phyloP scores from a whole-genome alignment of 148 eudicot species.

The Silene conica region DNA sequence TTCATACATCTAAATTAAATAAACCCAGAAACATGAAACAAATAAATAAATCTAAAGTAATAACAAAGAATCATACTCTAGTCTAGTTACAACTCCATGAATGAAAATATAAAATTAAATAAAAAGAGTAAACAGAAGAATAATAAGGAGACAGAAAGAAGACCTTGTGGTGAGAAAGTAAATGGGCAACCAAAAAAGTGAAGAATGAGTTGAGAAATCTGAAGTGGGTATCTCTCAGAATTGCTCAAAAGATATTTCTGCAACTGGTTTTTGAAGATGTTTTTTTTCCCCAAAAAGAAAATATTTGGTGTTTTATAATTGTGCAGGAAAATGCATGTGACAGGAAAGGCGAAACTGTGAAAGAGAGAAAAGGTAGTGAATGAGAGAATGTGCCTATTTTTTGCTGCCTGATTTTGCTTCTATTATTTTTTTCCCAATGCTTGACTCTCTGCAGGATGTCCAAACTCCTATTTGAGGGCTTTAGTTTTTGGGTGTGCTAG shows the following conservation, averaged over 20 bases:
- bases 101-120: too few relatives aligned
- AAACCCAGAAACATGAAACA: constrained; percentile 1
- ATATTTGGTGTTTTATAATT: background rate
- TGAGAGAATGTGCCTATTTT: background rate
- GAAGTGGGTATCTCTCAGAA: background rate
- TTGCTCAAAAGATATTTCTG: background rate
- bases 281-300: background rate
- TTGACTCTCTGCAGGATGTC: background rate
- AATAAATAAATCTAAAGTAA: background rate
- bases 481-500: background rate
- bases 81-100: too few relatives aligned
- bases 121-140: background rate
- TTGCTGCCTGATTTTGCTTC: background rate
- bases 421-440: too few relatives aligned
- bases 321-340: constrained; percentile 15
- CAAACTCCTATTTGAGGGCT: too few relatives aligned
- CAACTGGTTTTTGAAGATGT: background rate
- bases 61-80: constrained; percentile 6
- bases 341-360: constrained; percentile 2
- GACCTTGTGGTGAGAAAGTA: background rate
- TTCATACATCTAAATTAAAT: background rate
- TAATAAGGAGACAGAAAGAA: background rate
- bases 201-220: background rate
- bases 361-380: background rate
- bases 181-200: background rate